Base-by-base conservation (phyloP, 352 stramenopile genomes). In the Globisporangium iwayamae region DNA sequence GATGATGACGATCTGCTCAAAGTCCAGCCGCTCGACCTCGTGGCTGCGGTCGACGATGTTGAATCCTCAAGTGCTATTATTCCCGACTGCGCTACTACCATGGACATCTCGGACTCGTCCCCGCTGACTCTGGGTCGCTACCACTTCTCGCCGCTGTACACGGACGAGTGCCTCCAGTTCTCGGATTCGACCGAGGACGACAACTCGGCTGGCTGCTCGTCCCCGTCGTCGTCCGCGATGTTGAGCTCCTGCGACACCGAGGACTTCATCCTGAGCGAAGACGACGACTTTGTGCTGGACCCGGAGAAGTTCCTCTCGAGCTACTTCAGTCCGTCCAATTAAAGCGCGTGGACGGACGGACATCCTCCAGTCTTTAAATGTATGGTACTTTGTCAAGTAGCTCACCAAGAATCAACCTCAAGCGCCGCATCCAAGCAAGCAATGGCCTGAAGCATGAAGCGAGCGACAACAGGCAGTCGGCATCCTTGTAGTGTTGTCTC, bases 231-330 rank as follows among this genome's bases (percentile, higher is more conserved):
- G 25, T 41, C 36, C 9, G 39, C 39, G 32, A 66, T 78, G 43
- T 66, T 81, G 10, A 43, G 30, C 4, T 46, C 63, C 32, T 62
- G 63, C 20, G 67, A 75, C 39, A 65, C 65, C 46, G 65, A 71
- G 2, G 68, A 67, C 51, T 78, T 75, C 16, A 66, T 51, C 2
- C 75, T 85, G 53, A 72, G 66, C 4, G 81, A 89, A 41, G 82
- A 91, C 70, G 83, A 93, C 52, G 83, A 93, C 70, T 93, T 94
- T 60, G 83, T 94, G 61, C 74, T 94, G 16, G 85, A 94, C 70
- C 85, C 85, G 2, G 82, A 94, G 65, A 93, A 92, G 65, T 94
- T 94, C 57, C 75, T 94, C 22, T 90, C 85, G 63, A 91, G 79
- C 77, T 94, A 94, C 75, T 89, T 94, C 56, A 75, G 71, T 43